A percentile compares a stretch with the other conserved stretches of the same genome.
Conservation (phyloP, 768 basidiomycete genomes). For the Obba rivulosa region DNA sequence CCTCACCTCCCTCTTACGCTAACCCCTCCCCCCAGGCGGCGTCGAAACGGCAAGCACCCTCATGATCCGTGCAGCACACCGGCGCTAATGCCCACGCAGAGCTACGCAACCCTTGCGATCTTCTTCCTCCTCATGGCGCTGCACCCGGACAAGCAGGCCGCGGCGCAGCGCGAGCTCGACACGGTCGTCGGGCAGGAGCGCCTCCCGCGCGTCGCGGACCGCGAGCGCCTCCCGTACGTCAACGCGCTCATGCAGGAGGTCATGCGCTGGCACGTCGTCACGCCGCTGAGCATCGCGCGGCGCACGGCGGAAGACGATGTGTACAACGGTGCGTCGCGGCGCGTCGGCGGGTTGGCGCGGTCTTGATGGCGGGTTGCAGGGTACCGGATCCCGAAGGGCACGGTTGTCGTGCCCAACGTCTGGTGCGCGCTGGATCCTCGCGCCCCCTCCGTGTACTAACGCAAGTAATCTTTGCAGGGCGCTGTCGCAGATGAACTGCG, state of each 20-base stretch:
- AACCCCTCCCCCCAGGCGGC: too few species aligned
- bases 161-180: slow-evolving; percentile 67
- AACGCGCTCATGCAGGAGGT: slow-evolving; percentile 48
- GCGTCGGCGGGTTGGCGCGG: too few species aligned
- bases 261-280: slow-evolving; percentile 33
- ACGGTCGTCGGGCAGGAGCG: slow-evolving; percentile 44
- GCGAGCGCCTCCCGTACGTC: slow-evolving; percentile 46
- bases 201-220: slow-evolving; percentile 52
- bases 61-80: too few species aligned
- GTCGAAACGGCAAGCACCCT: too few species aligned
- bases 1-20: too few species aligned
- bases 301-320: slow-evolving; percentile 19
- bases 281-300: slow-evolving; percentile 12
- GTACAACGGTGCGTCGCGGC: slow-evolving; percentile 4
- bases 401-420: slow-evolving; percentile 20
- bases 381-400: slow-evolving; percentile 24
- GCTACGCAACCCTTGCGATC: not conserved
- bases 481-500: slow-evolving; percentile 23
- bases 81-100: too few species aligned
- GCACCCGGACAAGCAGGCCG: slow-evolving; percentile 45
- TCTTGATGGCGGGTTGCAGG: slow-evolving; percentile 5
- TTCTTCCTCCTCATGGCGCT: slow-evolving; percentile 62
- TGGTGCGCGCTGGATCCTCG: slow-evolving; percentile 11
- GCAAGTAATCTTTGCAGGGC: slow-evolving; percentile 27
- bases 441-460: slow-evolving; percentile 4